phyloP scores from a whole-genome alignment of 2,329 filamentous ascomycete genomes.

The Ophiostoma perfectum region DNA sequence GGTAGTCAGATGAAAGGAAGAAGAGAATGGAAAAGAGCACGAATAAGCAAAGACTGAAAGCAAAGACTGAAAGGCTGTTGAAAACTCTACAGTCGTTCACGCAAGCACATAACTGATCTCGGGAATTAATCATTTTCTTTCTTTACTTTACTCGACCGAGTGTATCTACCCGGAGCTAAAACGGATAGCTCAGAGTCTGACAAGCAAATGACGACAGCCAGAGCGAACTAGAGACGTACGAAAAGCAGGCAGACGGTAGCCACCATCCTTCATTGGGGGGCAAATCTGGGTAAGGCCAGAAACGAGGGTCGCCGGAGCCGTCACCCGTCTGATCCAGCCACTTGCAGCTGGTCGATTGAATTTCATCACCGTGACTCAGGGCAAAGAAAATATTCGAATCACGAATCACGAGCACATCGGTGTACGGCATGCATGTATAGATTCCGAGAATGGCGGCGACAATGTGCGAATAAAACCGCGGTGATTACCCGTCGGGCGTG shows the following conservation, averaged over 20 bases:
- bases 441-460: neutral
- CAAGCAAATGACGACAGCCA: neutral
- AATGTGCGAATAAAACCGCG: neutral
- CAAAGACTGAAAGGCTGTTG: neutral
- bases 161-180: slow-evolving; percentile 2
- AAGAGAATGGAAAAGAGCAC: neutral
- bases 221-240: neutral
- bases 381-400: too few relatives aligned
- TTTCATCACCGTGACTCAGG: too few relatives aligned
- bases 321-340: too few relatives aligned
- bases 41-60: neutral
- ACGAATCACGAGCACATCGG: neutral
- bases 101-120: neutral
- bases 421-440: neutral
- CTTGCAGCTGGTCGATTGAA: too few relatives aligned
- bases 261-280: neutral
- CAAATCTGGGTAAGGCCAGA: neutral
- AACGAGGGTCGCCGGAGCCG: neutral
- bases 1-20: neutral
- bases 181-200: neutral
- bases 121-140: neutral
- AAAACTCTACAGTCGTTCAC: neutral
- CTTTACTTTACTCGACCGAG: neutral
- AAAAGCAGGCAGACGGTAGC: neutral
- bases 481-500: neutral